Conservation (phyloP, 148 eudicot species). For the Silene latifolia region DNA sequence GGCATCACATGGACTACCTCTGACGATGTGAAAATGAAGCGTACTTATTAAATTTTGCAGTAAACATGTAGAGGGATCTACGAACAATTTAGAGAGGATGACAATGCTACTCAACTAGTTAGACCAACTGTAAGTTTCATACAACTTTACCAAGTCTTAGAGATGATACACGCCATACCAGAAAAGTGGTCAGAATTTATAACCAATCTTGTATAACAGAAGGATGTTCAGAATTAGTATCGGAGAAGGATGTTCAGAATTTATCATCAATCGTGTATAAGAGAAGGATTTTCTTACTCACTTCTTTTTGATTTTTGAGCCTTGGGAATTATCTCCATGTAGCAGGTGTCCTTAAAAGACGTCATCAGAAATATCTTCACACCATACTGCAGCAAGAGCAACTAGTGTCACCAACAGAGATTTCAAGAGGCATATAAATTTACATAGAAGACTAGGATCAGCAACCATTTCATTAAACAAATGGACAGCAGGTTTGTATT, state of each 20-base stretch:
- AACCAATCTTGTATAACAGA: neutral
- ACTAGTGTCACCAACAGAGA: constrained; percentile 2
- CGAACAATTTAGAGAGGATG: neutral
- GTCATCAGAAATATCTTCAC: constrained; percentile 74
- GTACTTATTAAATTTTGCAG: neutral
- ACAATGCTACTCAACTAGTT: neutral
- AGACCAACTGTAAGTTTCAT: neutral
- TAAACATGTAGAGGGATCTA: neutral
- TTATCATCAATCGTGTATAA: neutral
- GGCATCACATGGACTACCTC: neutral
- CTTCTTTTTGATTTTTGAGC: constrained; percentile 70
- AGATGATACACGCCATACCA: neutral
- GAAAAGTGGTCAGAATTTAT: neutral
- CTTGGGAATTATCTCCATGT: constrained; percentile 80
- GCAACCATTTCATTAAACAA: neutral
- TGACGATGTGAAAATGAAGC: neutral
- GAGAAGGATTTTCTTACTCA: neutral
- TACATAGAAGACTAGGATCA: neutral
- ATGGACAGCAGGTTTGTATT: neutral
- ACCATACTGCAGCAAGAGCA: constrained; percentile 68
- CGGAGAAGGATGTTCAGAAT: neutral
- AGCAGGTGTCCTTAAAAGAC: constrained; percentile 83
- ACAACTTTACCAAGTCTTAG: neutral
- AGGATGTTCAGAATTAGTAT: neutral
- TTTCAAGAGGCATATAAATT: neutral